These are phyloP conservation scores for Diplodia corticola DNA, from an alignment of 2,329 filamentous ascomycete species.

Conservation along the genomic window DNA sequence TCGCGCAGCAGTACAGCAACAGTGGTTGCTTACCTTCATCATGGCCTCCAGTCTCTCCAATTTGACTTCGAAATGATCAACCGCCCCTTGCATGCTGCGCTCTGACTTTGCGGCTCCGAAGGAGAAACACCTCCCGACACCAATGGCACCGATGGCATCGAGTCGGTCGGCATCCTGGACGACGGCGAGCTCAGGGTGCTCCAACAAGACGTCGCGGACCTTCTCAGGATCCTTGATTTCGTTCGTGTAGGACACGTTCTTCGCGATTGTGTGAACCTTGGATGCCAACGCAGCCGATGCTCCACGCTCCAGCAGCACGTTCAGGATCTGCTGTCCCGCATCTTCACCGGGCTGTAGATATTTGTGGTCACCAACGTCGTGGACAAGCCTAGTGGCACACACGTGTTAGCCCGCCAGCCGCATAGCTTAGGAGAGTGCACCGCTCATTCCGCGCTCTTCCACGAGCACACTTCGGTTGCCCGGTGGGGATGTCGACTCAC, in stretches of 20 bases:
- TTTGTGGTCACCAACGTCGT: constrained; percentile 87
- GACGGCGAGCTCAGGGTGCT: constrained; percentile 73
- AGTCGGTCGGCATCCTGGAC: constrained; percentile 92
- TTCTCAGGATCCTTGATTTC: constrained; percentile 66
- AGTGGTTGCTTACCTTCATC: constrained; percentile 31
- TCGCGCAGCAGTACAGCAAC: not conserved
- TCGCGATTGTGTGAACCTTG: constrained; percentile 70
- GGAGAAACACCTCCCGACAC: constrained; percentile 75
- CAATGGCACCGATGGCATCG: constrained; percentile 87
- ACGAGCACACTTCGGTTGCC: too few species aligned
- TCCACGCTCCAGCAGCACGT: constrained; percentile 58
- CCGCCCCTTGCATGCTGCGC: constrained; percentile 30
- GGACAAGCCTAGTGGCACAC: constrained; percentile 56
- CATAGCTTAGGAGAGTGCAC: too few species aligned
- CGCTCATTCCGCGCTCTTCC: too few species aligned
- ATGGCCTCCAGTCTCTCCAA: constrained; percentile 34
- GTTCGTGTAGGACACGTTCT: constrained; percentile 74
- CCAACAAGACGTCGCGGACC: constrained; percentile 61
- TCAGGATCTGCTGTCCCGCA: constrained; percentile 55
- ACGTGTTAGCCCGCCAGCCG: not conserved
- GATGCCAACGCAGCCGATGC: constrained; percentile 60
- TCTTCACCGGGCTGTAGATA: constrained; percentile 62
- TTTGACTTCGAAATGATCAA: constrained; percentile 42
- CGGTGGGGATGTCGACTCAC: constrained; percentile 24
- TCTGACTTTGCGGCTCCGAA: constrained; percentile 68